These are phyloP conservation scores for Paramyrothecium sp. DNA, from an alignment of 2,329 filamentous ascomycete species.

Conservation along the genomic window DNA sequence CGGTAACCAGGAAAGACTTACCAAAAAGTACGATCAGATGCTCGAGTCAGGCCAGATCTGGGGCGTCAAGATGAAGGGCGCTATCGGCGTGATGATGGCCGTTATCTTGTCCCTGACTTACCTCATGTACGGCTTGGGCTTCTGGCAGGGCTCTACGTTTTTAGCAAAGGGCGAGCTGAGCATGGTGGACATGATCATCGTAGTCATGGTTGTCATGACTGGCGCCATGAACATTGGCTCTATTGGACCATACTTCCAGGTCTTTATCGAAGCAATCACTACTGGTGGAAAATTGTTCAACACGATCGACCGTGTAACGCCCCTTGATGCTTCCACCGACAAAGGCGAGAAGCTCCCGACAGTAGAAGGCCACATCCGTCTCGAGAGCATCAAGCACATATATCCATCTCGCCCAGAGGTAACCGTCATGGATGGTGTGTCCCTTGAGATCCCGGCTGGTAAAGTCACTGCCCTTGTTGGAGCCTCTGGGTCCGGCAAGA, in stretches of 20 bases:
- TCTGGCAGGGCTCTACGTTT: slow-evolving; percentile 75
- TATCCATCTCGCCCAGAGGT: slow-evolving; percentile 50
- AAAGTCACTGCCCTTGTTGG: slow-evolving; percentile 53
- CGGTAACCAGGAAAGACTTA: slow-evolving; percentile 78
- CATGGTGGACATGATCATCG: slow-evolving; percentile 68
- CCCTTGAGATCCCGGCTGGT: slow-evolving; percentile 33
- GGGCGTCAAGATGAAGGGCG: slow-evolving; percentile 67
- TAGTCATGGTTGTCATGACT: slow-evolving; percentile 78
- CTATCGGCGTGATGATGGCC: slow-evolving; percentile 70
- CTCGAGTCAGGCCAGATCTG: slow-evolving; percentile 64
- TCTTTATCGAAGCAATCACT: slow-evolving; percentile 73
- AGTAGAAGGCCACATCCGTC: slow-evolving; percentile 34
- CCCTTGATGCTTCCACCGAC: slow-evolving; percentile 29
- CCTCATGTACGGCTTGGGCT: slow-evolving; percentile 73
- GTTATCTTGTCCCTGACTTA: slow-evolving; percentile 74
- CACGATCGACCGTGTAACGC: slow-evolving; percentile 71
- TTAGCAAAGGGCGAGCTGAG: slow-evolving; percentile 59
- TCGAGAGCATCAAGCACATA: slow-evolving; percentile 41
- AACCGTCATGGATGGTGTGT: slow-evolving; percentile 32
- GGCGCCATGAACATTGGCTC: slow-evolving; percentile 80
- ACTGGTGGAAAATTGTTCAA: slow-evolving; percentile 80
- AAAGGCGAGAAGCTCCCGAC: slow-evolving; percentile 22
- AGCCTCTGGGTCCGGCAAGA: slow-evolving; percentile 50
- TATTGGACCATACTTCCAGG: slow-evolving; percentile 72
- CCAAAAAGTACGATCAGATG: slow-evolving; percentile 71